These are phyloP conservation scores for Obelidium mucronatum DNA, from an alignment of 192 early-diverging fungal genomes.

Conservation along the genomic window DNA sequence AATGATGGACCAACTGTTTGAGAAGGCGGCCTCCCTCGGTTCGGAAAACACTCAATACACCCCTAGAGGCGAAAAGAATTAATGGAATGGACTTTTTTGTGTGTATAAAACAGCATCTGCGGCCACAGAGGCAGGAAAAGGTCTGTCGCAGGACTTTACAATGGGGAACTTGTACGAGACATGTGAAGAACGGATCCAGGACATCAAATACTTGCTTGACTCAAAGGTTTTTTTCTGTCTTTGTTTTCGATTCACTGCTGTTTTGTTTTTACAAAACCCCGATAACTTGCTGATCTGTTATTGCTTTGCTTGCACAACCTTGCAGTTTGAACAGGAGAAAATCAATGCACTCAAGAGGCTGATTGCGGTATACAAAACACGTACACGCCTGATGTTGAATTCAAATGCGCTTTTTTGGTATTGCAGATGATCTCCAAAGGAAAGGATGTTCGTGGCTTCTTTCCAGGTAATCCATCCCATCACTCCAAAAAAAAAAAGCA, in stretches of 20 bases:
- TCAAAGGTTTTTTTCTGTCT: constrained; percentile 58
- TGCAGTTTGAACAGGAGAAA: constrained; percentile 84
- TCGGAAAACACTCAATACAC: neutral
- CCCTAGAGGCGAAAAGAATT: neutral
- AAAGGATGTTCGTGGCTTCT: constrained; percentile 88
- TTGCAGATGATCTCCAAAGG: constrained; percentile 87
- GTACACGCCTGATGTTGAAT: neutral
- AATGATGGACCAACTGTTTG: constrained; percentile 32
- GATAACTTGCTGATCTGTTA: neutral
- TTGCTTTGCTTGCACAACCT: neutral
- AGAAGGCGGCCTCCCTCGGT: constrained; percentile 35
- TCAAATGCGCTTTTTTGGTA: neutral
- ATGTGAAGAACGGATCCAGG: constrained; percentile 81
- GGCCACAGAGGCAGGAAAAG: constrained; percentile 47
- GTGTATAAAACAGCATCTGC: constrained; percentile 36
- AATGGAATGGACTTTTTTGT: neutral
- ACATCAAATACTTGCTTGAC: constrained; percentile 78
- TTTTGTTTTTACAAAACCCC: neutral
- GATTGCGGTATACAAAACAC: constrained; percentile 89
- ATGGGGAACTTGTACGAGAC: constrained; percentile 92
- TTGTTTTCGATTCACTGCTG: neutral
- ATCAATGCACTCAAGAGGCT: constrained; percentile 90
- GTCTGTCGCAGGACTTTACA: constrained; percentile 69
- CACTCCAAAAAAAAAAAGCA: neutral
- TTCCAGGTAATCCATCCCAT: constrained; percentile 47